Evolutionary conservation across 345 rosid genomes (phyloP).

Genomic region (Eucalyptus cloeziana): DNA sequence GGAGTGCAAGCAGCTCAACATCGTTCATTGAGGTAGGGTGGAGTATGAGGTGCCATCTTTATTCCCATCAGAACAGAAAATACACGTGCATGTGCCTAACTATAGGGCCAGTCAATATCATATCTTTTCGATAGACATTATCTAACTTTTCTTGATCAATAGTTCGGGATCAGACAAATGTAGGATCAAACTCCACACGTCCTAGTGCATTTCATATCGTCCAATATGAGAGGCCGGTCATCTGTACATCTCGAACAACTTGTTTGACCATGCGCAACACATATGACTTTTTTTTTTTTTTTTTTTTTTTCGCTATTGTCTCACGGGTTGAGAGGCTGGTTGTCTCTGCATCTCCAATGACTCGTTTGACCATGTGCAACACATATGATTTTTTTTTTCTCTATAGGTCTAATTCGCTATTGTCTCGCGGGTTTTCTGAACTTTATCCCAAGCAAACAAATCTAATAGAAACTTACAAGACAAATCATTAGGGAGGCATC

Average conservation of each 20-base stretch:
- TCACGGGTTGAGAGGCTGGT: rapidly evolving
- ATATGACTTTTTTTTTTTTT: not conserved
- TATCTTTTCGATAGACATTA: not conserved
- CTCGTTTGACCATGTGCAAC: rapidly evolving
- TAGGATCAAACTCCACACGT: not conserved
- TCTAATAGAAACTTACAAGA: not conserved
- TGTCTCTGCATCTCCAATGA: not conserved
- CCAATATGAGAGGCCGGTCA: not conserved
- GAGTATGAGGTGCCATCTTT: not conserved
- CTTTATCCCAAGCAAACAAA: not conserved
- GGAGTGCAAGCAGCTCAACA: not conserved
- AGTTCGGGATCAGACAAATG: not conserved
- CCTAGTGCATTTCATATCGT: rapidly evolving
- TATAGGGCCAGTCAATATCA: not conserved
- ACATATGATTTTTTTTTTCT: not conserved
- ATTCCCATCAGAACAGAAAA: not conserved
- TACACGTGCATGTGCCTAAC: not conserved
- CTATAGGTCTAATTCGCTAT: not conserved
- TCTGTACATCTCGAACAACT: rapidly evolving
- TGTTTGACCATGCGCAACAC: not conserved
- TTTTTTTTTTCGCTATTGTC: not conserved
- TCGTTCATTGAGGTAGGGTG: not conserved
- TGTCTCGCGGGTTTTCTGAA: not conserved
- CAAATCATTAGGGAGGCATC: not conserved
- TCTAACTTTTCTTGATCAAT: not conserved